A percentile compares a stretch with the other conserved stretches of the same genome.
Evolutionary conservation across 441 rosid genomes (phyloP).

Genomic region (Mallotus japonicus): DNA sequence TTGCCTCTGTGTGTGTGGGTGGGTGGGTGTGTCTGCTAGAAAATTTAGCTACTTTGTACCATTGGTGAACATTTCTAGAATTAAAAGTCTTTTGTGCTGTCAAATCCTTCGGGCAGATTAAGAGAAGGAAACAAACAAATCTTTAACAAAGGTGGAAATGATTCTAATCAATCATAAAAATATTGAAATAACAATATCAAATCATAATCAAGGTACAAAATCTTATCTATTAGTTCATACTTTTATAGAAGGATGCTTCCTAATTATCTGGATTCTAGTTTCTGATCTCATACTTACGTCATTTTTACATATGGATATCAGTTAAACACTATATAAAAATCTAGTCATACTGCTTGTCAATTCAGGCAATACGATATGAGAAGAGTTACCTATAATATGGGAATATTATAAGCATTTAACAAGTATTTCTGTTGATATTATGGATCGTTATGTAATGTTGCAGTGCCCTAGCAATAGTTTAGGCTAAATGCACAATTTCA

Average conservation of each 20-base stretch:
- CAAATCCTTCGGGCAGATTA: background rate
- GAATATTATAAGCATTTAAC: too few relatives aligned
- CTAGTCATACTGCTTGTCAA: too few relatives aligned
- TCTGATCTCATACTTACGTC: background rate
- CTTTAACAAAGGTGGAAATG: background rate
- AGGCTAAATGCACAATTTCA: too few relatives aligned
- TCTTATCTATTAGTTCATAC: background rate
- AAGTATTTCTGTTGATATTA: background rate
- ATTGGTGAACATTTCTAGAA: background rate
- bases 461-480: background rate
- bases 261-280: background rate
- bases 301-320: background rate
- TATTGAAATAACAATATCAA: background rate
- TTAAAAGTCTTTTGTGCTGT: background rate
- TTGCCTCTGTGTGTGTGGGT: background rate
- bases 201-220: background rate
- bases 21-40: background rate
- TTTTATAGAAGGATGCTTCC: too few relatives aligned
- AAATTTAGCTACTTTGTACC: background rate
- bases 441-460: background rate
- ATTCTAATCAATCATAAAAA: conserved; percentile 1
- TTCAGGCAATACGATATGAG: too few relatives aligned
- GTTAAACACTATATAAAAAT: too few relatives aligned
- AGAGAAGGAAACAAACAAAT: background rate
- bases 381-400: too few relatives aligned